Percentiles rank a stretch among this genome's conserved stretches.
phyloP scores from a whole-genome alignment of 2,329 filamentous ascomycete species.

The Colletotrichum endophyticum region DNA sequence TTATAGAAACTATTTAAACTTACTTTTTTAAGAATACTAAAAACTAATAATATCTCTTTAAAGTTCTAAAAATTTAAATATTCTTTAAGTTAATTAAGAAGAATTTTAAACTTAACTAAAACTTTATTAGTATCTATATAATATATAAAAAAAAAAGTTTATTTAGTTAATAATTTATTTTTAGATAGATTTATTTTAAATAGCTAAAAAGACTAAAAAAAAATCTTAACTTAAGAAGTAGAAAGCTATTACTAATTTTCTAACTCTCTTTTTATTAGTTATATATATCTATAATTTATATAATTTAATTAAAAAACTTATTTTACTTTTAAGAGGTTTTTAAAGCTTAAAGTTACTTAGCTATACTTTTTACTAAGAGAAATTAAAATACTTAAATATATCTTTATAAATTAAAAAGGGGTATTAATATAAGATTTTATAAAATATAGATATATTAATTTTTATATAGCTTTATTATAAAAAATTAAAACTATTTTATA shows the following conservation, averaged over 20 bases:
- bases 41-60: background rate
- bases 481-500: background rate
- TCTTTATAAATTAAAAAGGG: no score
- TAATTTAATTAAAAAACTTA: background rate
- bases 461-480: background rate
- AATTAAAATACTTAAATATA: no score
- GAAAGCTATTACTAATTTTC: background rate
- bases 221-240: background rate
- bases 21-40: background rate
- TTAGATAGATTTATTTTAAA: background rate
- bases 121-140: background rate
- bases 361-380: no score
- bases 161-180: background rate
- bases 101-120: background rate
- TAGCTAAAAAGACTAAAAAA: background rate
- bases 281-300: background rate
- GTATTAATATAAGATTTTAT: background rate
- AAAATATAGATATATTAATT: no score
- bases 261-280: background rate
- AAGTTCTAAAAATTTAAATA: background rate
- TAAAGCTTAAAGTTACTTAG: background rate
- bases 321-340: background rate
- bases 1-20: background rate
- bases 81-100: background rate
- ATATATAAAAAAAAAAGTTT: background rate